Evolutionary conservation across 1,139 yeast genomes (phyloP), one percentile per base, ranked within the genome.

Genomic region (Blastobotrys capitulatus): DNA sequence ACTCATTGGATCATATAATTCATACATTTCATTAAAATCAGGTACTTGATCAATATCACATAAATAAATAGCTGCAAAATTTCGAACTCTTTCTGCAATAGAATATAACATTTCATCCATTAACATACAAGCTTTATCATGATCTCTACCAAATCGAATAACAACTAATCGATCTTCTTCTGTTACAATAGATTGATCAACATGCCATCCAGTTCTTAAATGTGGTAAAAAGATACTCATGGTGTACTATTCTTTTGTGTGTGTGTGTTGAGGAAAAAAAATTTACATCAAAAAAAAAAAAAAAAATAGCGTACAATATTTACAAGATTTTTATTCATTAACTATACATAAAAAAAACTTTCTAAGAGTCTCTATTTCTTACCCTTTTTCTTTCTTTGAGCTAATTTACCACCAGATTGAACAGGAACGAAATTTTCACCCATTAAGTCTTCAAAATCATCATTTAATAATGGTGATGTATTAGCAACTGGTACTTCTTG

Each of bases 191-290:
- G 98, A 96, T 64, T 92, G 97, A 68, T 94, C 99, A 26, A 92
- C 98, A 64, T 92, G 98, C 96, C 89, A 83, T n/a, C 96, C 98
- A 0, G 95, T 79, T 31, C 77, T 81, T 55, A 92, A 72, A 66
- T 90, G 96, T 10, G 96, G 96, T 48, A 90, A 73, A 61, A 90
- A 86, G 6, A 87, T 84, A 54, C 94, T 84, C 10, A 95, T 94
- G 96, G 4, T 22, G 25, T 5, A 22, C 25, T 22, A 87, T 87
- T 8, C 9, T 22, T 19, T 15, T 13, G 15, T 5, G 12, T 9
- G 1, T 27, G 18, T 29, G 19, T 16, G 7, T 7, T 9, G 19
- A 15, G 25, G 25, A n/a, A 18, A 20, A 26, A 41, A 42, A 37
- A 37, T 6, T 15, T 6, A n/a, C 22, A 5, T 13, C 6, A n/a